Percentiles rank a stretch among this genome's conserved stretches.
Evolutionary conservation across 352 stramenopile genomes (phyloP).

Genomic region (Blastocystis sp.): DNA sequence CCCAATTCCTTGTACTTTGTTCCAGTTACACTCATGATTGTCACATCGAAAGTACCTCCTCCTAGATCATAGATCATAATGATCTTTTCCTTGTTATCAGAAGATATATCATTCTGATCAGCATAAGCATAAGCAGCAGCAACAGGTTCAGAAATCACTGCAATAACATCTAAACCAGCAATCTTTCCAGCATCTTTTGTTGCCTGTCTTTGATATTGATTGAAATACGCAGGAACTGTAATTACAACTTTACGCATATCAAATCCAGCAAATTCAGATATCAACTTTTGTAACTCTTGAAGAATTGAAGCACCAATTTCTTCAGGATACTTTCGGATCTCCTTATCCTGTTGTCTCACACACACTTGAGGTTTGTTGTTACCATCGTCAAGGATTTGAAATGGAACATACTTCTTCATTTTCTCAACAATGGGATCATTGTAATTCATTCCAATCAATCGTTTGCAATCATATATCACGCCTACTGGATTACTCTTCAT

Average conservation of each 20-base stretch:
- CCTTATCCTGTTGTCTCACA: neutral
- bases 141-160: conserved; percentile 79
- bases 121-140: conserved; percentile 68
- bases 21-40: conserved; percentile 91
- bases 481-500: neutral
- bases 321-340: neutral
- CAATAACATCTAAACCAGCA: conserved; percentile 91
- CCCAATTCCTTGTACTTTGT: conserved; percentile 96
- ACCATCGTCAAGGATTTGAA: conserved; percentile 5
- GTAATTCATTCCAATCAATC: conserved; percentile 9
- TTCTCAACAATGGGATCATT: conserved; percentile 4
- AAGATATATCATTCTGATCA: conserved; percentile 59
- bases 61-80: conserved; percentile 70
- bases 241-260: conserved; percentile 27
- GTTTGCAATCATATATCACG: conserved; percentile 19
- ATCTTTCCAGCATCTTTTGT: conserved; percentile 98
- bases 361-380: conserved; percentile 15
- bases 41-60: conserved; percentile 86
- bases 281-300: neutral
- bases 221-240: conserved; percentile 86
- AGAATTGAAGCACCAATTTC: conserved; percentile 8
- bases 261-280: neutral
- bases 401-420: neutral
- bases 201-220: conserved; percentile 95
- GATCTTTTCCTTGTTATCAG: conserved; percentile 61